These are phyloP conservation scores for Penicillium flavigenum DNA, from an alignment of 495 filamentous ascomycete species.

Conservation along the genomic window DNA sequence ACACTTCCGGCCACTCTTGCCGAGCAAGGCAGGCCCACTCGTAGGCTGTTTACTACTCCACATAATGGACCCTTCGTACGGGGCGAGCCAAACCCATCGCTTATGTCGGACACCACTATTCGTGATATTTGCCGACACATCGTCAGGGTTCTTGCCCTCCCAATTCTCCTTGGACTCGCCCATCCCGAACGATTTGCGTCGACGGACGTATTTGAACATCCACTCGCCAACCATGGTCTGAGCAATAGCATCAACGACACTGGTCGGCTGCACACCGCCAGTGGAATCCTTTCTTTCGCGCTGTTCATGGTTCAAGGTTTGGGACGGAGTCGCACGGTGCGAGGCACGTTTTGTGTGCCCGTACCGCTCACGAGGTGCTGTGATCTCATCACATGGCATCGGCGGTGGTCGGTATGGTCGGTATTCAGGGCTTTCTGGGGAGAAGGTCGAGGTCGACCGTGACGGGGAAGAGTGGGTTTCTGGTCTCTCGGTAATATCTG, in stretches of 20 bases:
- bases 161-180: slow-evolving; percentile 64
- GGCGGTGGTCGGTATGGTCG: slow-evolving; percentile 57
- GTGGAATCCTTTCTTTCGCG: slow-evolving; percentile 47
- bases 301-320: slow-evolving; percentile 30
- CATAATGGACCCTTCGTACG: slow-evolving; percentile 92
- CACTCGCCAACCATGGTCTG: slow-evolving; percentile 99
- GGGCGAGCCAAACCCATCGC: slow-evolving; percentile 97
- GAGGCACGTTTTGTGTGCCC: slow-evolving; percentile 19
- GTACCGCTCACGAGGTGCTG: slow-evolving; percentile 46
- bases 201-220: slow-evolving; percentile 98
- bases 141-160: slow-evolving; percentile 50
- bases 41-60: slow-evolving; percentile 98
- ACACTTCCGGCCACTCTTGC: slow-evolving; percentile 95
- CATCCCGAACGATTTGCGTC: slow-evolving; percentile 83
- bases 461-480: slow-evolving; percentile 65
- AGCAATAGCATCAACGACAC: slow-evolving; percentile 95
- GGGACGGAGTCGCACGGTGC: slow-evolving; percentile 25
- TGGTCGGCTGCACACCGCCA: slow-evolving; percentile 65
- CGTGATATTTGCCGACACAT: slow-evolving; percentile 54
- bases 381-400: slow-evolving; percentile 70
- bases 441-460: slow-evolving; percentile 62
- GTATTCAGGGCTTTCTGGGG: slow-evolving; percentile 61
- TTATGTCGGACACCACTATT: slow-evolving; percentile 74
- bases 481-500: slow-evolving; percentile 41
- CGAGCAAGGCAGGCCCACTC: slow-evolving; percentile 80